These are phyloP conservation scores for Stemphylium vesicarium DNA, from an alignment of 2,329 filamentous ascomycete species.

Conservation along the genomic window DNA sequence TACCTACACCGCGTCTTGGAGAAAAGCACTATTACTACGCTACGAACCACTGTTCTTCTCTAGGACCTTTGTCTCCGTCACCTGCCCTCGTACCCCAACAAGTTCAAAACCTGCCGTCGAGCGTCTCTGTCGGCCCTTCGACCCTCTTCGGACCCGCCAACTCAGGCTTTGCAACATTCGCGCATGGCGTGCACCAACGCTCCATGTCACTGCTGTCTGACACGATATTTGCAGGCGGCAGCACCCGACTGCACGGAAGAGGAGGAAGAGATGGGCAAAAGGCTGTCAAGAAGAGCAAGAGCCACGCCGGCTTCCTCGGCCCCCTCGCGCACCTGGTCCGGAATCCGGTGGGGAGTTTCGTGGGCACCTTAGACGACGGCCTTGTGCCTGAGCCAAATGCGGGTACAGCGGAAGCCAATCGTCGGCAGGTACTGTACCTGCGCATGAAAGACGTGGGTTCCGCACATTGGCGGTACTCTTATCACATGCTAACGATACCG, in stretches of 20 bases:
- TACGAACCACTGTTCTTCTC: neutral
- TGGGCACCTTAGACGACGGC: constrained; percentile 17
- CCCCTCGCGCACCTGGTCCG: constrained; percentile 47
- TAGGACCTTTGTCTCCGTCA: constrained; percentile 1
- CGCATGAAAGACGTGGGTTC: constrained; percentile 69
- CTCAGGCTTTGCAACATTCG: constrained; percentile 20
- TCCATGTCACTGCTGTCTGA: constrained; percentile 48
- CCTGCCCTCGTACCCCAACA: constrained; percentile 1
- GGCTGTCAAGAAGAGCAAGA: constrained; percentile 33
- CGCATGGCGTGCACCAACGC: constrained; percentile 42
- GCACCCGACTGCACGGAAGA: constrained; percentile 36
- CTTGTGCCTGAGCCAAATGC: constrained; percentile 20
- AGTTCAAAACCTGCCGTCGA: neutral
- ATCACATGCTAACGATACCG: constrained; percentile 36
- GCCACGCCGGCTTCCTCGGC: constrained; percentile 41
- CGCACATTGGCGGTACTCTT: constrained; percentile 18
- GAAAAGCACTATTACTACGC: constrained; percentile 17
- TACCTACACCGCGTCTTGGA: constrained; percentile 23
- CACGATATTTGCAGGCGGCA: constrained; percentile 41
- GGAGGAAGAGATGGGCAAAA: constrained; percentile 18
- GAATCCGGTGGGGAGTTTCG: constrained; percentile 40
- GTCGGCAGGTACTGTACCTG: constrained; percentile 67
- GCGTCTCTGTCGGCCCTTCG: constrained; percentile 3
- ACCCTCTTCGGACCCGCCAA: constrained; percentile 20
- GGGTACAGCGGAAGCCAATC: constrained; percentile 21